Conservation (phyloP, 768 basidiomycete species). For the Amanita pseudoporphyria region DNA sequence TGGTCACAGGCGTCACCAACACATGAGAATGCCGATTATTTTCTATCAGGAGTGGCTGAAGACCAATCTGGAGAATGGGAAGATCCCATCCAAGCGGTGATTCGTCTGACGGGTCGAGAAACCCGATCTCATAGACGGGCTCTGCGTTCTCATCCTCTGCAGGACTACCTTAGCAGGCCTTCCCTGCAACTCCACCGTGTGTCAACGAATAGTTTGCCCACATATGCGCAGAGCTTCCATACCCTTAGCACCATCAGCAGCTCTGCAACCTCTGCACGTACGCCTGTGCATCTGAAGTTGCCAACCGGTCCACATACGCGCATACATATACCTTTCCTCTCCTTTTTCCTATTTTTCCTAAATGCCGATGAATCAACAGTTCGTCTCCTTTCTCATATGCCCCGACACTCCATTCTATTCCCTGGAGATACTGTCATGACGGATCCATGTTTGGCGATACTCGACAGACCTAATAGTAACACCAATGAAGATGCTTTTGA, state of each 20-base stretch:
- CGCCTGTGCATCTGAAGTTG: not conserved
- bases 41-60: not conserved
- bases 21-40: not conserved
- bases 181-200: not conserved
- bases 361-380: conserved; percentile 27
- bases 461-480: not conserved
- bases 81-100: not conserved
- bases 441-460: not conserved
- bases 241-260: not conserved
- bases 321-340: conserved; percentile 26
- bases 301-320: conserved; percentile 18
- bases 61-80: no score
- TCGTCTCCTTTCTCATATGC: conserved; percentile 24
- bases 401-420: conserved; percentile 23
- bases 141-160: not conserved
- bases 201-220: not conserved
- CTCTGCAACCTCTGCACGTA: not conserved
- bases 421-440: conserved; percentile 11
- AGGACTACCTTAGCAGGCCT: not conserved
- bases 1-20: not conserved
- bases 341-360: conserved; percentile 26
- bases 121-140: not conserved
- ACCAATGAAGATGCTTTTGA: not conserved
- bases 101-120: not conserved
- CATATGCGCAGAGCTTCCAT: conserved; percentile 2